Conservation (phyloP, 345 rosid genomes). For the Brassica rapa region DNA sequence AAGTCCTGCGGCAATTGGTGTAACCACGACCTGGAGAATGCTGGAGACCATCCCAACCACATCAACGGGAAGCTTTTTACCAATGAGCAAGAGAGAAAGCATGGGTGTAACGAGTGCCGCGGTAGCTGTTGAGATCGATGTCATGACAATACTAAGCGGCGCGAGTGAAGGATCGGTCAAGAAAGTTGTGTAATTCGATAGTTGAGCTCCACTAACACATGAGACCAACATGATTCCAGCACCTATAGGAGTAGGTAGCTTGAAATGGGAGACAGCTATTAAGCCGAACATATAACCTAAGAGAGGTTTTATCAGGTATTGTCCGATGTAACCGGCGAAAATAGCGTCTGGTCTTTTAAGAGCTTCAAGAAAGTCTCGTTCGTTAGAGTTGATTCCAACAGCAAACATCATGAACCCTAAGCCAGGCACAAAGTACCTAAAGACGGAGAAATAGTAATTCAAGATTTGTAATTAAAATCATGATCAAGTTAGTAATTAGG, state of each 20-base stretch:
- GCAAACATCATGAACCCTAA: conserved; percentile 98
- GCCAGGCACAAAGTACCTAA: conserved; percentile 92
- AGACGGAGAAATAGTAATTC: background rate
- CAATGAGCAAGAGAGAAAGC: conserved; percentile 81
- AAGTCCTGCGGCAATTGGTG: conserved; percentile 81
- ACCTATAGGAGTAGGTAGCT: conserved; percentile 80
- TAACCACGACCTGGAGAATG: conserved; percentile 79
- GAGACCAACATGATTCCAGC: conserved; percentile 97
- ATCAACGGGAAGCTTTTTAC: conserved; percentile 86
- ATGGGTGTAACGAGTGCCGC: conserved; percentile 81
- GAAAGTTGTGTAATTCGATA: conserved; percentile 89
- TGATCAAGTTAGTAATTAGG: background rate
- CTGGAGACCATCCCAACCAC: conserved; percentile 90
- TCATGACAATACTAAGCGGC: conserved; percentile 92
- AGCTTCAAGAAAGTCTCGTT: conserved; percentile 81
- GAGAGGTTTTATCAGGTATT: conserved; percentile 79
- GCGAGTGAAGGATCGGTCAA: conserved; percentile 83
- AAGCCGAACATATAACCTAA: conserved; percentile 78
- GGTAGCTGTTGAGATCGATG: conserved; percentile 84
- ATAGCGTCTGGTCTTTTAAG: conserved; percentile 75
- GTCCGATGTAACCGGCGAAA: conserved; percentile 78
- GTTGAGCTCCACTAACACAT: conserved; percentile 97
- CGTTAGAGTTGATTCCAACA: conserved; percentile 86
- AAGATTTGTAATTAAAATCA: background rate
- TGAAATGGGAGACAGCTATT: conserved; percentile 57